Conservation (phyloP, 306 rosid genomes). For the Quercus variabilis region DNA sequence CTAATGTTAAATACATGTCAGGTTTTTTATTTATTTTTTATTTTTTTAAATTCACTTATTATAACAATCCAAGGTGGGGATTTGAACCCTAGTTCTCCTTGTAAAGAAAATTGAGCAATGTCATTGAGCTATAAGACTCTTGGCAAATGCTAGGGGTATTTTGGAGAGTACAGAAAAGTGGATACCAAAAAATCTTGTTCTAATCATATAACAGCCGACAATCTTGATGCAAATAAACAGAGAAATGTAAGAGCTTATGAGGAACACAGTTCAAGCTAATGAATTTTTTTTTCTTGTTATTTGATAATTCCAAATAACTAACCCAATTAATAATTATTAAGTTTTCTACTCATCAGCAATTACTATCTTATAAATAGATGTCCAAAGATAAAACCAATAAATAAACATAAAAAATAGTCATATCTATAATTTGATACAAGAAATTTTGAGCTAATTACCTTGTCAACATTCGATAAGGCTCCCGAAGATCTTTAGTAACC, state of each 20-base stretch:
- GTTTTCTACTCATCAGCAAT: background rate
- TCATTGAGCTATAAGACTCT: no score
- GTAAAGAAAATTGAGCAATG: no score
- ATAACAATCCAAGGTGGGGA: no score
- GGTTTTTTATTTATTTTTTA: no score
- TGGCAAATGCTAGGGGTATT: no score
- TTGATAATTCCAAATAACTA: background rate
- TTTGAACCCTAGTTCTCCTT: no score
- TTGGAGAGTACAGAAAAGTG: no score
- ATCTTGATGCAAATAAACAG: background rate
- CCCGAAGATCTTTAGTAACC: conserved; percentile 61
- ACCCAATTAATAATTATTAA: background rate
- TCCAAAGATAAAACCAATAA: background rate
- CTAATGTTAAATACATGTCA: no score
- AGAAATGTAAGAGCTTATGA: background rate
- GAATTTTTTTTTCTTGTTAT: background rate
- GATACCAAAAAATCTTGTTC: no score
- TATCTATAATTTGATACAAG: background rate
- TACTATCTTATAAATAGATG: background rate
- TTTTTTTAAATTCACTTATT: no score
- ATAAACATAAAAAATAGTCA: background rate
- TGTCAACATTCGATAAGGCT: conserved; percentile 66
- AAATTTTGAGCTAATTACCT: conserved; percentile 32
- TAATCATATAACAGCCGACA: background rate
- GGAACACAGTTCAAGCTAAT: background rate